A percentile compares a stretch with the other conserved stretches of the same genome.
phyloP scores from a whole-genome alignment of 2,329 filamentous ascomycete genomes.

The Spiromastix sp. region DNA sequence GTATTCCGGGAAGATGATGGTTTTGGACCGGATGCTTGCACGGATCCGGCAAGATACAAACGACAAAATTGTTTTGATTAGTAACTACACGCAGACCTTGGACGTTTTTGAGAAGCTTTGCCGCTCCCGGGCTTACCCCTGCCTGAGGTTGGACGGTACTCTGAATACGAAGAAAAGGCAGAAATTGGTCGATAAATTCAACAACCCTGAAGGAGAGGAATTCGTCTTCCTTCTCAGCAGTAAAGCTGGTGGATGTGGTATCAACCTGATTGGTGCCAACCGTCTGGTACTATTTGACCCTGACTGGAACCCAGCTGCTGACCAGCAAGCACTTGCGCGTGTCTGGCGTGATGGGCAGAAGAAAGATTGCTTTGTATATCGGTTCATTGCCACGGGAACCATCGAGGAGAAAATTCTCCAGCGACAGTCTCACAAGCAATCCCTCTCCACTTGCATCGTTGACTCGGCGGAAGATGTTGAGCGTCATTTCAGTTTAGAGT shows the following conservation, averaged over 20 bases:
- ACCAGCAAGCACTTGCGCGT: constrained; percentile 91
- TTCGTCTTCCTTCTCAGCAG: constrained; percentile 95
- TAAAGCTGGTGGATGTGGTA: constrained; percentile 91
- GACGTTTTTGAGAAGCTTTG: constrained; percentile 91
- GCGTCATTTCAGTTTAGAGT: constrained; percentile 87
- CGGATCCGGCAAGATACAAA: constrained; percentile 93
- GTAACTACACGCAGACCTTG: constrained; percentile 93
- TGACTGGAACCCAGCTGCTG: constrained; percentile 94
- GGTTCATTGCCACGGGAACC: constrained; percentile 96
- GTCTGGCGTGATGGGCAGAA: constrained; percentile 99
- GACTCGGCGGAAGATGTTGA: constrained; percentile 96
- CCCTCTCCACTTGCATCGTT: constrained; percentile 88
- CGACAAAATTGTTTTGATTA: constrained; percentile 98
- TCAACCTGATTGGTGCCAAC: constrained; percentile 92
- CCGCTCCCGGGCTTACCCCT: constrained; percentile 73
- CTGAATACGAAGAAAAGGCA: constrained; percentile 98
- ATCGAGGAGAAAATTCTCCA: constrained; percentile 99
- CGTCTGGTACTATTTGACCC: constrained; percentile 93
- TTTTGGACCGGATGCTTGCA: constrained; percentile 94
- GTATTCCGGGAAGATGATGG: constrained; percentile 98
- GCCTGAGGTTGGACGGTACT: constrained; percentile 80
- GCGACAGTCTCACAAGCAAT: constrained; percentile 95
- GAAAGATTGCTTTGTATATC: constrained; percentile 98
- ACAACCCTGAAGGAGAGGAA: constrained; percentile 78
- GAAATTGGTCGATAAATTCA: constrained; percentile 96